Base-by-base conservation (phyloP, 139 green algal genomes). In the Picochlorum sp. region DNA sequence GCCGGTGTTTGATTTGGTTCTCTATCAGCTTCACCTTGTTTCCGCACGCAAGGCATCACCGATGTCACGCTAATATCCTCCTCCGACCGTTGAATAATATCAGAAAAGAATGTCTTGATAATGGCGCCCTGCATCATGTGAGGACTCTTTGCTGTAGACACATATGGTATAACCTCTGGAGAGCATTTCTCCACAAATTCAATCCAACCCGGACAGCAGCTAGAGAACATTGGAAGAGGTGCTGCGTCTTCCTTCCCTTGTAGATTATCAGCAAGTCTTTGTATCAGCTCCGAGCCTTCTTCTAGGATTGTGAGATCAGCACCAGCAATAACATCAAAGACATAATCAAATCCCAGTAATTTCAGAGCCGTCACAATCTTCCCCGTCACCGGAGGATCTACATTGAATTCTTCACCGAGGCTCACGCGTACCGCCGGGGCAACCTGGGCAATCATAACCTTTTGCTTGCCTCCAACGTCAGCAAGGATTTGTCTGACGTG, bases 271-370 rank as follows among this genome's bases (percentile, higher is more conserved):
- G 26, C 1, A 56, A 87, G 50, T 3, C 81, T 59, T 32, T 80
- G 51, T 46, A 89, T 63, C 65, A 89, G 75, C 76, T 89, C 81
- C 18, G 61, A 75, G 16, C 71, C 81, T 65, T 90, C 84, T 73
- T 90, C 84, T 77, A 89, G 82, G 65, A 90, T 89, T 37, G 84
- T 90, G 37, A 90, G 58, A 64, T 90, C 84, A 30, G 82, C 82
- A 15, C 62, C 62, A 21, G 49, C 44, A 46, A 58, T 24, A 16
- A 69, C 46, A 47, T 69, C 82, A 74, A 86, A 89, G 3, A 90
- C 82, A 68, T 80, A 75, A 50, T 87, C 69, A 46, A 89, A 90
- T 57, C 84, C 84, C n/a, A 90, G 69, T 44, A 38, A 26, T 10
- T 74, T 65, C 50, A 90, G 68, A 1, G 58, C 80, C 9, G 78